Evolutionary conservation across 2,329 filamentous ascomycete genomes (phyloP), one percentile per base, ranked within the genome.

Genomic region (Capronia epimyces): DNA sequence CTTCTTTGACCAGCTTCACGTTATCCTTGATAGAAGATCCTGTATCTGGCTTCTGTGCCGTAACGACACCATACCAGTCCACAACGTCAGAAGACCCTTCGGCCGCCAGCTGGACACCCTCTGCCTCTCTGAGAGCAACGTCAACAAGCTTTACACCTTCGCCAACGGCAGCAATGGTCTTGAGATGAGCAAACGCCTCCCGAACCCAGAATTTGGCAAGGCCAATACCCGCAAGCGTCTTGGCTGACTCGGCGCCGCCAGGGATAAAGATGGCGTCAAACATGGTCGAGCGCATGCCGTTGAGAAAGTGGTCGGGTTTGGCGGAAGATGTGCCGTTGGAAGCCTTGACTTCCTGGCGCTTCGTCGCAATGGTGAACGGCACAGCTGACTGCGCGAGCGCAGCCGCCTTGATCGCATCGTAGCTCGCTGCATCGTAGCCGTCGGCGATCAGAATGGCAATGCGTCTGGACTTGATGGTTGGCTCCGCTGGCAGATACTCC

Each of bases 231-330:
- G 76, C 70, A 0, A 93, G 76, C 0, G 80, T 81, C 46, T 77
- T 71, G 39, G 86, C 69, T 1, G 82, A 74, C 0, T 75, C 70
- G 1, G 85, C 86, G 1, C 88, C 87, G 1, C 86, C 86, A 1
- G 87, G 87, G 2, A 94, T 71, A 63, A 89, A 89, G 22, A 90
- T 64, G 0, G 86, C 83, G 64, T 93, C 88, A 57, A 91, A 91
- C 75, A 93, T 81, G 29, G 83, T 71, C 3, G 83, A 87, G 13
- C 87, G 80, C 77, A 86, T 82, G 0, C 86, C 87, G 60, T 90
- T 84, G 43, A 91, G 80, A 64, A 90, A 85, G 64, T 93, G 86
- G 60, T 89, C 84, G 0, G 88, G 83, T 20, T 78, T 69, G 3
- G 80, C 81, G 49, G 76, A 76, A 32, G 73, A 50, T 69, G 2